Conservation (phyloP, 2,329 filamentous ascomycete species). For the Hypoxylon sp. region DNA sequence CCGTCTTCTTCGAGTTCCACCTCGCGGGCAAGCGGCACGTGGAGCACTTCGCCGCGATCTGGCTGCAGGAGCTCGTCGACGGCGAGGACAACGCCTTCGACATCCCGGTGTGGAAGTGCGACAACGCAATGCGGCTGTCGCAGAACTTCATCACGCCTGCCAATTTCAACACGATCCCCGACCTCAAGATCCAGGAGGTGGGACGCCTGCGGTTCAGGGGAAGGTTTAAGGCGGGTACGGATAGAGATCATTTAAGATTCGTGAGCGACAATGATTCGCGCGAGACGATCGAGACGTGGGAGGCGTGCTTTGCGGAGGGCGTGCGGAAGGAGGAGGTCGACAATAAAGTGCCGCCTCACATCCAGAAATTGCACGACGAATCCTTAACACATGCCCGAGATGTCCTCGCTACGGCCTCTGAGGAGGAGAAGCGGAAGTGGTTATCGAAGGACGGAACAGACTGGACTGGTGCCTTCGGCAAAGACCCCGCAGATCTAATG, state of each 20-base stretch:
- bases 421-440: constrained; percentile 83
- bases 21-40: constrained; percentile 76
- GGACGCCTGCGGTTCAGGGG: constrained; percentile 85
- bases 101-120: constrained; percentile 91
- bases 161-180: constrained; percentile 78
- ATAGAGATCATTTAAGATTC: constrained; percentile 86
- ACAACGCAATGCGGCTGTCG: constrained; percentile 80
- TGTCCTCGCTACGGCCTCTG: constrained; percentile 79
- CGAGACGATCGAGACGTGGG: constrained; percentile 96
- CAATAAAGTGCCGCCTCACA: constrained; percentile 78
- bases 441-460: constrained; percentile 84
- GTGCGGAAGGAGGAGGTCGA: constrained; percentile 80
- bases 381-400: constrained; percentile 86
- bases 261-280: constrained; percentile 89
- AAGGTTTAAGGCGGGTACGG: constrained; percentile 90
- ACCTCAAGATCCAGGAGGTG: constrained; percentile 82
- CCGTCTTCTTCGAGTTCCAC: constrained; percentile 90
- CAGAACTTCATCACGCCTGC: constrained; percentile 93
- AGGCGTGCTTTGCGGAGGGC: constrained; percentile 90
- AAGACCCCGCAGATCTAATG: constrained; percentile 74
- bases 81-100: constrained; percentile 83
- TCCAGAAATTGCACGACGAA: constrained; percentile 84
- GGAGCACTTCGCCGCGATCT: constrained; percentile 84
- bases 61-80: constrained; percentile 88
- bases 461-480: constrained; percentile 88